Evolutionary conservation across 164 flowering plant species (phyloP).

Genomic region (Warburgia ugandensis): DNA sequence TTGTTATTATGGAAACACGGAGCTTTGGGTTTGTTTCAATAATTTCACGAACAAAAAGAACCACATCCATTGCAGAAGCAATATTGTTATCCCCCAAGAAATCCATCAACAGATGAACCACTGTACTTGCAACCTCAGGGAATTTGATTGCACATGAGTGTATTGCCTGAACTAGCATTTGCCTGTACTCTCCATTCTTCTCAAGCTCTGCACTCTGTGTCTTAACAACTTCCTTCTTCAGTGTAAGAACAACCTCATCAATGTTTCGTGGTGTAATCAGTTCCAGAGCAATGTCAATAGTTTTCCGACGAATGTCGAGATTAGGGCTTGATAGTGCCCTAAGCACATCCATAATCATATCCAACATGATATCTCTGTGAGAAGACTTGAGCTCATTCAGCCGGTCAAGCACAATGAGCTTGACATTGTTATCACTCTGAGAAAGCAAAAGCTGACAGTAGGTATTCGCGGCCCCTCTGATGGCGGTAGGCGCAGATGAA

Average conservation of each 20-base stretch:
- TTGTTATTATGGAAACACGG: constrained; percentile 77
- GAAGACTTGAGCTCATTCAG: constrained; percentile 77
- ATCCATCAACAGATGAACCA: constrained; percentile 95
- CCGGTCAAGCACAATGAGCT: constrained; percentile 86
- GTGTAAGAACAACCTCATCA: constrained; percentile 80
- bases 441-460: constrained; percentile 82
- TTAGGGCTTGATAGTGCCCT: constrained; percentile 88
- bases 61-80: constrained; percentile 88
- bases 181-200: constrained; percentile 92
- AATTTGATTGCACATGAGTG: constrained; percentile 90
- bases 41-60: constrained; percentile 81
- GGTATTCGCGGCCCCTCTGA: constrained; percentile 81
- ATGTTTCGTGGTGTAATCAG: constrained; percentile 78
- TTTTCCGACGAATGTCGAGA: constrained; percentile 81
- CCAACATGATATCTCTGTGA: constrained; percentile 84
- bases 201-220: constrained; percentile 86
- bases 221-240: constrained; percentile 95
- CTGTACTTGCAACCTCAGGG: constrained; percentile 96
- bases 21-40: constrained; percentile 86
- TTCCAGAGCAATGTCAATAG: constrained; percentile 82
- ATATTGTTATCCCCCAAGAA: constrained; percentile 88
- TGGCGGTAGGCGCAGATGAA: constrained; percentile 92
- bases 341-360: constrained; percentile 89
- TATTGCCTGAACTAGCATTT: constrained; percentile 94
- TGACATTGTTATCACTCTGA: constrained; percentile 95